A percentile compares a stretch with the other conserved stretches of the same genome.
Evolutionary conservation across 768 basidiomycete genomes (phyloP).

Genomic region (Tylopilus rubrobrunneus): DNA sequence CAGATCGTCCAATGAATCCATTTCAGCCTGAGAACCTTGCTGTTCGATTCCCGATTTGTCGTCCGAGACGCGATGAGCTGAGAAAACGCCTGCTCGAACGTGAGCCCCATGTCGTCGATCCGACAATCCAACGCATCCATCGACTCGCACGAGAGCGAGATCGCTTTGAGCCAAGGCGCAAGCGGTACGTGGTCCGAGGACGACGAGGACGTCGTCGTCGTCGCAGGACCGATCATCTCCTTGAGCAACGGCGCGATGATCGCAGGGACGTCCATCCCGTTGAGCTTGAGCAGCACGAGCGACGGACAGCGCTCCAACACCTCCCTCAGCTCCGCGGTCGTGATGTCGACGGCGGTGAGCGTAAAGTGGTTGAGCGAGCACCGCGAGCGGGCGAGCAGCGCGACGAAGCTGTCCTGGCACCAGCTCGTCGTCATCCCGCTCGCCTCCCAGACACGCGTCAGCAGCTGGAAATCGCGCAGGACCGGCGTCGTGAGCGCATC

Average conservation of each 20-base stretch:
- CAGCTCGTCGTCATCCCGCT: constrained; percentile 26
- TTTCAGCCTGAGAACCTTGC: constrained; percentile 27
- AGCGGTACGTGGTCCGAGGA: constrained; percentile 18
- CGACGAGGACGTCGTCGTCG: neutral
- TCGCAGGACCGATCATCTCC: constrained; percentile 18
- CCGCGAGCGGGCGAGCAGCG: constrained; percentile 24
- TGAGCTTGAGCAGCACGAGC: constrained; percentile 27
- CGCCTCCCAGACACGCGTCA: constrained; percentile 33
- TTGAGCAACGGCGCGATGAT: constrained; percentile 20
- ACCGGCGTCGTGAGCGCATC: constrained; percentile 23
- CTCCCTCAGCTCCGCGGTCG: constrained; percentile 20
- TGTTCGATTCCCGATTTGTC: constrained; percentile 15
- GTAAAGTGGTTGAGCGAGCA: constrained; percentile 31
- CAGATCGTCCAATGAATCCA: constrained; percentile 33
- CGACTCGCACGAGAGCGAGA: constrained; percentile 31
- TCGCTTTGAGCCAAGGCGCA: constrained; percentile 28
- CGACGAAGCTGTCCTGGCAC: constrained; percentile 28
- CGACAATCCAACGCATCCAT: constrained; percentile 16
- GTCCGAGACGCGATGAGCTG: constrained; percentile 25
- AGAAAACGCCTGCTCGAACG: constrained; percentile 26
- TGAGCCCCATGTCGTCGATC: constrained; percentile 24
- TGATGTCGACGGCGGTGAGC: constrained; percentile 24
- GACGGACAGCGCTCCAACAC: constrained; percentile 29
- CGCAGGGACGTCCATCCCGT: constrained; percentile 22
- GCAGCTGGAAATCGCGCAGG: constrained; percentile 30